Evolutionary conservation across 805 yeast genomes (phyloP), one percentile per base, ranked within the genome.

Genomic region (Ogataea polymorpha): DNA sequence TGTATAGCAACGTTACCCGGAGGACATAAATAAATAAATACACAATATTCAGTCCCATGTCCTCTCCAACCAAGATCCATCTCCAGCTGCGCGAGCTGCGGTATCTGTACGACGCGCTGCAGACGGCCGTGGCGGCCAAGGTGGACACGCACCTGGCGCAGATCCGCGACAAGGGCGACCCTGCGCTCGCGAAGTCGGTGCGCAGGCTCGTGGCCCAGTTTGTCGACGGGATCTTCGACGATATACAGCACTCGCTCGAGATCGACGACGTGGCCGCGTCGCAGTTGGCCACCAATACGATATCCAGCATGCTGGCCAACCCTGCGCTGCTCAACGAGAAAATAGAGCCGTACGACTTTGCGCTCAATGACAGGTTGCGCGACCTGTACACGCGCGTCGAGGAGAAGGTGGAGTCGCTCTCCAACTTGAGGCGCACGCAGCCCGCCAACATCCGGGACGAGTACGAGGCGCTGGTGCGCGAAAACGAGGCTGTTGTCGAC

Each of bases 291-390:
- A 12, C 30, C 35, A 14, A 23, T 6, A 35, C 38, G 23, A 29
- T 56, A 6, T 28, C 35, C 3, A 43, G 42, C 10, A 41, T 52
- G n/a, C 35, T 50, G 30, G 39, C 30, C 8, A 46, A 41, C 37
- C 48, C 52, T 2, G 52, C 55, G 6, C 27, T 46, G 44, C 30
- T 54, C 16, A 46, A 50, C 39, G 54, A 51, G 42, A 72, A 72
- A 42, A 71, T 79, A 7, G 93, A 82, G 56, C 88, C 90, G 1
- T 84, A 82, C 59, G 91, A 86, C 54, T 62, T 73, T 28, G 79
- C 72, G 14, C 60, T 84, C 44, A 82, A 83, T 58, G 80, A 75
- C 42, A 58, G 68, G 41, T 71, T 86, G 21, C 66, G 91, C 34
- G 67, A 71, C 35, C 51, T 76, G 35, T 75, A 84, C 46, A 70